phyloP scores from a whole-genome alignment of 2,329 filamentous ascomycete genomes.

The Stagonosporopsis cucurbitacearum region DNA sequence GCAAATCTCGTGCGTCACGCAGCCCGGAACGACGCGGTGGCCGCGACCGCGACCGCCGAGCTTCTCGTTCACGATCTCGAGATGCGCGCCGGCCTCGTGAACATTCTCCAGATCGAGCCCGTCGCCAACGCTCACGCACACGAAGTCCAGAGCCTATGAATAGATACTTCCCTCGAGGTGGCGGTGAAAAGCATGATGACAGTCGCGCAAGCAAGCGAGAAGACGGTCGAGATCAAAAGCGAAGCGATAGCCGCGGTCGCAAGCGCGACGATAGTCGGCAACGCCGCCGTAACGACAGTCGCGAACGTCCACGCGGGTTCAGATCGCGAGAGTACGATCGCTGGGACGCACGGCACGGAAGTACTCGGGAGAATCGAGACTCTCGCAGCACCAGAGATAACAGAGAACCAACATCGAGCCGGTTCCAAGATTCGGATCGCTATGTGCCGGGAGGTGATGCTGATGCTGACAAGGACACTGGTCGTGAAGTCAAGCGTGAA shows the following conservation, averaged over 20 bases:
- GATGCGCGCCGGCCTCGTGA: constrained; percentile 25
- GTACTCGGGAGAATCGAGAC: constrained; percentile 4
- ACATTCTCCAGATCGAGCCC: constrained; percentile 28
- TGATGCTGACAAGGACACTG: constrained; percentile 25
- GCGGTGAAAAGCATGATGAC: constrained; percentile 24
- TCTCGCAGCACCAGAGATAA: not conserved
- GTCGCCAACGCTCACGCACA: constrained; percentile 26
- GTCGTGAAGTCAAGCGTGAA: constrained; percentile 20
- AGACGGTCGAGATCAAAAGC: constrained; percentile 7
- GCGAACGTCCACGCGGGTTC: constrained; percentile 47
- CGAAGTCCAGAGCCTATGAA: constrained; percentile 49
- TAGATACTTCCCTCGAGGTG: constrained; percentile 45
- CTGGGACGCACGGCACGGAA: constrained; percentile 33
- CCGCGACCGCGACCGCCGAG: constrained; percentile 22
- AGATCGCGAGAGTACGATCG: constrained; percentile 53
- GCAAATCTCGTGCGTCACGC: constrained; percentile 39
- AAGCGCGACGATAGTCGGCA: constrained; percentile 27
- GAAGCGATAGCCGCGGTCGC: constrained; percentile 34
- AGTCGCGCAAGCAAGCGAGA: constrained; percentile 10
- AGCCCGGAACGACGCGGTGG: constrained; percentile 26
- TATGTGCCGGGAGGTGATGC: constrained; percentile 34
- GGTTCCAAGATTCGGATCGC: constrained; percentile 41
- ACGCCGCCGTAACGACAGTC: constrained; percentile 47
- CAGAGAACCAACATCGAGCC: constrained; percentile 22
- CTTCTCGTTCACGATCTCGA: constrained; percentile 34